Evolutionary conservation across 1,139 yeast species (phyloP).

Genomic region (Meyerozyma carpophila): DNA sequence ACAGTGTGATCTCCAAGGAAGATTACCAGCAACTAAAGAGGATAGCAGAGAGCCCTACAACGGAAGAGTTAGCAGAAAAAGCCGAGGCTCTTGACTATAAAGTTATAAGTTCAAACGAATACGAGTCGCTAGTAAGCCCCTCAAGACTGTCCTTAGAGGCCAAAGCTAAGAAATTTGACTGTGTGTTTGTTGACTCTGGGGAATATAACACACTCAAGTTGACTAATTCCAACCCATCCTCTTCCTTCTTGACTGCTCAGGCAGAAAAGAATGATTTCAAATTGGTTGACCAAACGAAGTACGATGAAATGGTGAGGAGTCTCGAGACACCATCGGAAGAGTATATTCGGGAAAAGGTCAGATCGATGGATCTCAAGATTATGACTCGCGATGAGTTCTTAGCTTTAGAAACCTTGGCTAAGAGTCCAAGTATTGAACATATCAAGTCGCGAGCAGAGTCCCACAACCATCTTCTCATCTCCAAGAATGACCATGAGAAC

Average conservation of each 20-base stretch:
- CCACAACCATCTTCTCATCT: not conserved
- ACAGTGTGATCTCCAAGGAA: not conserved
- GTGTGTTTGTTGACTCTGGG: not conserved
- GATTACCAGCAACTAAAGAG: not conserved
- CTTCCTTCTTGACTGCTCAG: not conserved
- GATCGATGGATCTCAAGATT: constrained; percentile 3
- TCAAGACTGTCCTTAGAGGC: not conserved
- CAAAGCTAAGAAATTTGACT: not conserved
- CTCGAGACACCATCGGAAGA: constrained; percentile 8
- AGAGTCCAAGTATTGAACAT: constrained; percentile 13
- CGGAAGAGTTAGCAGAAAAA: not conserved
- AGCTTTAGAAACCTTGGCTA: constrained; percentile 6
- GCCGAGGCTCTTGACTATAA: not conserved
- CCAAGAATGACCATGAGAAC: not conserved
- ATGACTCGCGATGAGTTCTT: constrained; percentile 5
- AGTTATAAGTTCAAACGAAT: not conserved
- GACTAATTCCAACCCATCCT: not conserved
- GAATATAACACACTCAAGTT: not conserved
- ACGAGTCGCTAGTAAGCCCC: not conserved
- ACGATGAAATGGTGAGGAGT: not conserved
- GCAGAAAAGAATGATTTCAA: not conserved
- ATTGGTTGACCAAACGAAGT: not conserved
- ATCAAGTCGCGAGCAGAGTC: not conserved
- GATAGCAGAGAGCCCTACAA: not conserved
- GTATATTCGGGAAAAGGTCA: constrained; percentile 5